Evolutionary conservation across 2,329 filamentous ascomycete genomes (phyloP).

Genomic region (Eutypella sp.): DNA sequence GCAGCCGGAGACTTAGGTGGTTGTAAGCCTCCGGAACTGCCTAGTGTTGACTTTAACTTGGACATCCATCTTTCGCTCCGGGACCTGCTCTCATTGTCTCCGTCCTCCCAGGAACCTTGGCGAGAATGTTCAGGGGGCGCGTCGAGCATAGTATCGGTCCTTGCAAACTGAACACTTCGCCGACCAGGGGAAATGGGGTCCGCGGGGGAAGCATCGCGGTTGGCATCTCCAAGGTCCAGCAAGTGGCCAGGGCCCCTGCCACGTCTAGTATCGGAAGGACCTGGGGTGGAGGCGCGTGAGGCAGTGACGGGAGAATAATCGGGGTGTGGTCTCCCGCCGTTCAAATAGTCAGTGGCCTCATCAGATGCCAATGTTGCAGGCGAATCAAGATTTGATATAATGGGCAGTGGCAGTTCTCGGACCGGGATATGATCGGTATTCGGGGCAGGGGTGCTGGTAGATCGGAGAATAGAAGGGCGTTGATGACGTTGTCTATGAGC

Average conservation of each 20-base stretch:
- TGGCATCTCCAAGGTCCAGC: conserved; percentile 6
- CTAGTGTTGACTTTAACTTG: conserved; percentile 66
- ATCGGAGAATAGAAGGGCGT: conserved; percentile 13
- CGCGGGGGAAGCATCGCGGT: conserved; percentile 14
- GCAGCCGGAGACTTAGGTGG: conserved; percentile 36
- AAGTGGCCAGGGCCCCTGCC: not conserved
- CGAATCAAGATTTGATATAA: conserved; percentile 17
- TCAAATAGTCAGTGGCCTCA: conserved; percentile 33
- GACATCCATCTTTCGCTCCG: conserved; percentile 66
- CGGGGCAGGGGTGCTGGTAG: conserved; percentile 21
- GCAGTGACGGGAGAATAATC: conserved; percentile 20
- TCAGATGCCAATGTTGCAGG: conserved; percentile 7
- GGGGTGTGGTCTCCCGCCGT: conserved; percentile 30
- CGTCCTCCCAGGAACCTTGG: conserved; percentile 62
- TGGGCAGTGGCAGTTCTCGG: conserved; percentile 16
- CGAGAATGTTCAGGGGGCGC: conserved; percentile 49
- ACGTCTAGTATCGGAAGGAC: conserved; percentile 12
- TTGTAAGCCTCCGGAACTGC: conserved; percentile 47
- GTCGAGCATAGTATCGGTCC: conserved; percentile 46
- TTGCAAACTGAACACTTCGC: conserved; percentile 73
- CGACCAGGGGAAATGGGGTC: conserved; percentile 40
- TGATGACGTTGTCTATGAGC: conserved; percentile 16
- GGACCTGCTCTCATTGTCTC: conserved; percentile 54
- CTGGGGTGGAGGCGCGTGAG: conserved; percentile 13
- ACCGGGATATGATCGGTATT: conserved; percentile 10